Percentiles rank a stretch among this genome's conserved stretches.
These are phyloP conservation scores for Suillus subalutaceus DNA, from an alignment of 768 basidiomycete species.

Conservation along the genomic window DNA sequence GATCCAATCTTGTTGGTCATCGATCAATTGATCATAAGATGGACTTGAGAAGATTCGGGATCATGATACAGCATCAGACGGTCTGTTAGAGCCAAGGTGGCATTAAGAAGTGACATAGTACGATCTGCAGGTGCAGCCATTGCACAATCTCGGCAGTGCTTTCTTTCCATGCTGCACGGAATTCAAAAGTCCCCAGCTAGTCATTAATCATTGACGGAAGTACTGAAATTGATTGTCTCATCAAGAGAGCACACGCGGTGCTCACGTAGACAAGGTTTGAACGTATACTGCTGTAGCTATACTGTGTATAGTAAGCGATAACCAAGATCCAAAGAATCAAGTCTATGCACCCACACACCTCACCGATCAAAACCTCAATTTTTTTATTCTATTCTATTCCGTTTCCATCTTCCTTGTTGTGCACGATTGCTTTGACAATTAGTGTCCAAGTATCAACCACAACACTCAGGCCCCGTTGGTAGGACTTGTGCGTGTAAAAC, in stretches of 20 bases:
- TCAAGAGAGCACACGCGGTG: neutral
- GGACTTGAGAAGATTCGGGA: neutral
- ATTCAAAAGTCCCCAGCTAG: neutral
- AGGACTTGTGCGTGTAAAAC: neutral
- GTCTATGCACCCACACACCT: neutral
- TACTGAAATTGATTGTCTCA: neutral
- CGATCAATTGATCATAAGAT: neutral
- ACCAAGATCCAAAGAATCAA: neutral
- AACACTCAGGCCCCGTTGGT: neutral
- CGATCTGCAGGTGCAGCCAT: neutral
- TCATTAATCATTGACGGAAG: neutral
- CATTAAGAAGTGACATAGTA: neutral
- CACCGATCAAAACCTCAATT: neutral
- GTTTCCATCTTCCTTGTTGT: neutral
- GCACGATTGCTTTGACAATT: neutral
- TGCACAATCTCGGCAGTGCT: neutral
- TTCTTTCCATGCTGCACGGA: neutral
- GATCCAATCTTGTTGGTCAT: neutral
- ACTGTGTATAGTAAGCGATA: neutral
- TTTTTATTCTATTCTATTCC: neutral
- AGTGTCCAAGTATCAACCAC: neutral
- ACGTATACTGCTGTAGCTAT: neutral
- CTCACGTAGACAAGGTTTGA: neutral
- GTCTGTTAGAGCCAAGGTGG: neutral
- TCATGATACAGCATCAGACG: neutral